phyloP scores from a whole-genome alignment of 176 grass and related monocot genomes.

The Leersia perrieri region DNA sequence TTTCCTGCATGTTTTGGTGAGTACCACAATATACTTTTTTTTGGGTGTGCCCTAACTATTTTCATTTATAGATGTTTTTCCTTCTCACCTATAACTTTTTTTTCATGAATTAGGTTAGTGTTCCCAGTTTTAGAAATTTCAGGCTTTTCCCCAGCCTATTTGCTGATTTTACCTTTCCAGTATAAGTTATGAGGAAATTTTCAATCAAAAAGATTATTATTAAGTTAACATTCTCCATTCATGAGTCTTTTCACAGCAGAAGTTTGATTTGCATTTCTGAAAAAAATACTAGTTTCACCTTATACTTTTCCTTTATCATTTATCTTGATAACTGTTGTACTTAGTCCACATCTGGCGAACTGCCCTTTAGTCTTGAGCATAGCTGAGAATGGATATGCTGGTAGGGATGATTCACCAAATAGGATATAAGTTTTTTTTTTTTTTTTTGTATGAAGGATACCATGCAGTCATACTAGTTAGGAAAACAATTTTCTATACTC shows the following conservation, averaged over 20 bases:
- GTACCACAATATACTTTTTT: neutral
- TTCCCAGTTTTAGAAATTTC: neutral
- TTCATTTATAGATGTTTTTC: neutral
- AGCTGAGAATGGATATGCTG: neutral
- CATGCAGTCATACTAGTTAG: neutral
- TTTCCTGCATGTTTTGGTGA: neutral
- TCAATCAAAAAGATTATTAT: neutral
- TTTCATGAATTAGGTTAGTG: neutral
- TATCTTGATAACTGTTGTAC: neutral
- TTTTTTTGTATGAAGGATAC: neutral
- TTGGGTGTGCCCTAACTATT: neutral
- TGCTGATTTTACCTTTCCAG: neutral
- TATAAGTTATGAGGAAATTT: neutral
- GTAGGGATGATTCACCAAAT: neutral
- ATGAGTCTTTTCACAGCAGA: neutral
- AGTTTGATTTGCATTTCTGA: neutral
- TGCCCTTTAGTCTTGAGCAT: neutral
- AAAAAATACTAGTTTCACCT: neutral
- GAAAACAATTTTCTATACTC: neutral
- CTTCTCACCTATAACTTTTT: neutral
- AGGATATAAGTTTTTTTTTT: neutral
- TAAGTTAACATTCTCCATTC: neutral
- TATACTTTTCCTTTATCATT: neutral
- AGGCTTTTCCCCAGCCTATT: neutral
- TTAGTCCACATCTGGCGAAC: neutral